These are phyloP conservation scores for Cephaloascus albidus DNA, from an alignment of 805 yeast genomes.

Conservation along the genomic window DNA sequence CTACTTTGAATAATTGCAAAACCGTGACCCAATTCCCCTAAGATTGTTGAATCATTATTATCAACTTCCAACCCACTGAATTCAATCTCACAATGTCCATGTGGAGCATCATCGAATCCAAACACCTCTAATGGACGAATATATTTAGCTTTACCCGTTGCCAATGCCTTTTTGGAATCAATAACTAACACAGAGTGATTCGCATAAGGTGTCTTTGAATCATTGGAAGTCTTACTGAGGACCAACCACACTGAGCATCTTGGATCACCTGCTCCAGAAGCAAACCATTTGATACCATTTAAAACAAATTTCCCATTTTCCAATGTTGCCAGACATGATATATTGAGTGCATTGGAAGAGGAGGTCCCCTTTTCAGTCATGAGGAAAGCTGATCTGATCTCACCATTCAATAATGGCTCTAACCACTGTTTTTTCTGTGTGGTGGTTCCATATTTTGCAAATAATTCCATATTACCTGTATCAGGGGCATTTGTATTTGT, in stretches of 20 bases:
- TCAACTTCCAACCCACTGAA: conserved; percentile 42
- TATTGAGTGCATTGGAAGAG: conserved; percentile 55
- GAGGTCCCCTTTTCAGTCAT: conserved; percentile 58
- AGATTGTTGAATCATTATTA: conserved; percentile 28
- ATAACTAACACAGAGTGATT: conserved; percentile 51
- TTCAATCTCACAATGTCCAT: conserved; percentile 56
- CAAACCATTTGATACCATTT: conserved; percentile 63
- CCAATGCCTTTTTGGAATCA: conserved; percentile 39
- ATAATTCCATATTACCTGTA: conserved; percentile 52
- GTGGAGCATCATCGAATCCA: conserved; percentile 64
- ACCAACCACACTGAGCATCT: conserved; percentile 44
- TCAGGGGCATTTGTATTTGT: conserved; percentile 57
- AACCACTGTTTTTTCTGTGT: conserved; percentile 36
- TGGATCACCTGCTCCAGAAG: conserved; percentile 65
- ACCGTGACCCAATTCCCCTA: conserved; percentile 43
- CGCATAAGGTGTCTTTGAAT: conserved; percentile 21
- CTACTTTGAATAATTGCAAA: conserved; percentile 57
- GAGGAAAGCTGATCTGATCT: conserved; percentile 50
- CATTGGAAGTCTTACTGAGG: conserved; percentile 37
- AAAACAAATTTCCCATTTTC: conserved; percentile 35
- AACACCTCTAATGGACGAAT: conserved; percentile 44
- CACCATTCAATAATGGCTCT: conserved; percentile 42
- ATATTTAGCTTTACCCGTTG: conserved; percentile 37
- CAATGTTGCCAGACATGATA: conserved; percentile 33
- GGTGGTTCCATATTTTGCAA: conserved; percentile 29